Evolutionary conservation across 345 rosid species (phyloP), one percentile per base, ranked within the genome.

Genomic region (Bruguiera sexangula): DNA sequence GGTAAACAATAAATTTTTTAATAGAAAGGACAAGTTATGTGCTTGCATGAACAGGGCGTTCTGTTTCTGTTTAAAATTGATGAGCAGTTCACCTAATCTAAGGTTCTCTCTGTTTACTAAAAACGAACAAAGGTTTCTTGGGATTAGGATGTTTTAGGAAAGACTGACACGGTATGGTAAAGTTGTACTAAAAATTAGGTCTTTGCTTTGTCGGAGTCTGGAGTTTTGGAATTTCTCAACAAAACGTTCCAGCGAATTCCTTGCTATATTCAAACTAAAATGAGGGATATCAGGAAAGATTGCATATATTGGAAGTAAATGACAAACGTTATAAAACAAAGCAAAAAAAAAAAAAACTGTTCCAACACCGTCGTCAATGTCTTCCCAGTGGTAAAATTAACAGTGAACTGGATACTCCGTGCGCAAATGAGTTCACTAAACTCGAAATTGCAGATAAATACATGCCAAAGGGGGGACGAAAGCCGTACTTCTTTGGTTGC

Each of bases 11-110:
- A 32, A 11, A 56, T 68, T 70, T 69, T 74, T 70, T 11, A 48
- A 7, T 62, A 63, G 43, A 66, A 69, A 57, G 29, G 71, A 73
- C 62, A 73, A 20, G 62, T 48, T 48, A n/a, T 61, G 37, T 37
- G 59, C 31, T 55, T 26, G 74, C 69, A 68, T 59, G 69, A 65
- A 71, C 29, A 63, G 46, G 39, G 39, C 67, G 39, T 24, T 55
- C 52, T 69, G 54, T 37, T 34, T 60, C 5, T 29, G 21, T 39
- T 43, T 43, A 43, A 11, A 11, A 8, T 34, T 34, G 37, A 34
- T 34, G 30, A 6, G 59, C 21, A 20, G 6, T 55, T 55, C 22
- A 55, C 13, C 24, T 1, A 55, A 8, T 9, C 24, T 21, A 13
- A 55, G 30, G 59, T 55, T 26, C 59, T 55, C 27, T 55, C 22